Conservation (phyloP, 805 yeast species). For the Grigorovia jiainica region DNA sequence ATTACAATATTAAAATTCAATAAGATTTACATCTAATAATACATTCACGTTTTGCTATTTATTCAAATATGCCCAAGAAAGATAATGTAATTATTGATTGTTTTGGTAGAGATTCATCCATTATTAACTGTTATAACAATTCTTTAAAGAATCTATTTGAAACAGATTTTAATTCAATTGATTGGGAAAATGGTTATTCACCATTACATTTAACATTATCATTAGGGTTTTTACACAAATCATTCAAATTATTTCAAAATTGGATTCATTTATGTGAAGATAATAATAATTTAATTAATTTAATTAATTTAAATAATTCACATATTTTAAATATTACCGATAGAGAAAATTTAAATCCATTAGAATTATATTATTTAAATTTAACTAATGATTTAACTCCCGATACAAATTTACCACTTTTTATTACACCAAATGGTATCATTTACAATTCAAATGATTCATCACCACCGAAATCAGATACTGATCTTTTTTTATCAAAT, state of each 20-base stretch:
- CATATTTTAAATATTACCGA: slow-evolving; percentile 44
- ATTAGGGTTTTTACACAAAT: slow-evolving; percentile 25
- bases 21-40: too few relatives aligned
- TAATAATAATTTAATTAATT: too few relatives aligned
- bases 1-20: too few relatives aligned
- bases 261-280: too few relatives aligned
- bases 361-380: slow-evolving; percentile 41
- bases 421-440: not conserved
- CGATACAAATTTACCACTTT: not conserved
- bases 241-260: slow-evolving; percentile 19
- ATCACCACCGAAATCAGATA: too few relatives aligned
- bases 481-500: too few relatives aligned
- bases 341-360: slow-evolving; percentile 60
- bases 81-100: too few relatives aligned
- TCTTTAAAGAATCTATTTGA: slow-evolving; percentile 6
- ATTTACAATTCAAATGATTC: not conserved
- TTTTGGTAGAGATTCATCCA: slow-evolving; percentile 47
- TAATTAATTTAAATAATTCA: too few relatives aligned
- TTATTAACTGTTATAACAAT: slow-evolving; percentile 18
- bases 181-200: slow-evolving; percentile 75
- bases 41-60: too few relatives aligned
- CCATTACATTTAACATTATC: slow-evolving; percentile 57
- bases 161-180: slow-evolving; percentile 37
- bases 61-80: too few relatives aligned
- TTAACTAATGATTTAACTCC: not conserved